A percentile compares a stretch with the other conserved stretches of the same genome.
Evolutionary conservation across 345 rosid species (phyloP).

Genomic region (Physaria fendleri): DNA sequence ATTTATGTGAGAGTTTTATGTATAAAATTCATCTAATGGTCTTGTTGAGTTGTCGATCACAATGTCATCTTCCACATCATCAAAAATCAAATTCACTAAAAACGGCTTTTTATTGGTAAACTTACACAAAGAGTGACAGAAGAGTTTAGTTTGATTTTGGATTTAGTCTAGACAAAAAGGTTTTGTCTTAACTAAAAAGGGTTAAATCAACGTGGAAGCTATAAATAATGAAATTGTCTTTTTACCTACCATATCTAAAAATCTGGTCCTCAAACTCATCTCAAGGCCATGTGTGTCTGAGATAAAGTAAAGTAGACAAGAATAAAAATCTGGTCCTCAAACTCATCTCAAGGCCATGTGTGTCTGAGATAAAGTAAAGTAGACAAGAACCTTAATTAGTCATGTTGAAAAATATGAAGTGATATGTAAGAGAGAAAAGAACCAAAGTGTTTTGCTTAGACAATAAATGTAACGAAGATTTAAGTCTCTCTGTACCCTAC

Average conservation of each 20-base stretch:
- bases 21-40: not conserved
- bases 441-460: slow-evolving; percentile 6
- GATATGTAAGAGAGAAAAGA: slow-evolving; percentile 15
- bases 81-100: not conserved
- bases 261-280: slow-evolving; percentile 2
- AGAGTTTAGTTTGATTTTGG: not conserved
- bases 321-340: no score
- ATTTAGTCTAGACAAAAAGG: not conserved
- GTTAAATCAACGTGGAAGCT: slow-evolving; percentile 15
- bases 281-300: slow-evolving; percentile 19
- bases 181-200: slow-evolving; percentile 17
- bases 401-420: slow-evolving; percentile 14
- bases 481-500: slow-evolving; percentile 23
- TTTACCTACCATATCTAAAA: slow-evolving; percentile 27
- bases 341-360: slow-evolving; percentile 17
- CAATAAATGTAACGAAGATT: slow-evolving; percentile 17
- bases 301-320: slow-evolving; percentile 12
- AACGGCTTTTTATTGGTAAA: not conserved
- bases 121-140: not conserved
- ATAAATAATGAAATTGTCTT: slow-evolving; percentile 16
- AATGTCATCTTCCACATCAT: not conserved
- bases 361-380: slow-evolving; percentile 1
- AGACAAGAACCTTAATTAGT: slow-evolving; percentile 21
- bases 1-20: slow-evolving; percentile 13
- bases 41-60: slow-evolving; percentile 6